Percentiles rank a stretch among this genome's conserved stretches.
Evolutionary conservation across 2,329 filamentous ascomycete species (phyloP).

Genomic region (Akanthomyces lecanii): DNA sequence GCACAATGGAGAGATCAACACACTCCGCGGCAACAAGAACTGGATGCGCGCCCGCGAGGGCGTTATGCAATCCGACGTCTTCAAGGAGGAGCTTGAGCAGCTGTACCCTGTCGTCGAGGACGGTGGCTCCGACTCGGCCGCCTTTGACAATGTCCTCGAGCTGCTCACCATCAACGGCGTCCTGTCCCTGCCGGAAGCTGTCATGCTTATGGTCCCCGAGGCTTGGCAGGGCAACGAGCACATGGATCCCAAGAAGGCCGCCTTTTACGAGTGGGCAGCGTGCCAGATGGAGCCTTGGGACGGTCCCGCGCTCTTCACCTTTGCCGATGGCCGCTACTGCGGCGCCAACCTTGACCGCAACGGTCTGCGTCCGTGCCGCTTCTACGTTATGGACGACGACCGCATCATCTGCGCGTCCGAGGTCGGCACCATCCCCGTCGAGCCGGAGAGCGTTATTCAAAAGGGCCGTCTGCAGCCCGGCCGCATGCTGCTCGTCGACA

Average conservation of each 20-base stretch:
- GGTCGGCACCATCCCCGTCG: slow-evolving; percentile 87
- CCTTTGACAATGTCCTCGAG: slow-evolving; percentile 95
- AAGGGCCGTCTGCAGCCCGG: slow-evolving; percentile 93
- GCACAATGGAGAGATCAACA: slow-evolving; percentile 99
- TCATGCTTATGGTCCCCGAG: slow-evolving; percentile 98
- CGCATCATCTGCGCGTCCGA: slow-evolving; percentile 96
- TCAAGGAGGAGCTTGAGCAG: slow-evolving; percentile 84
- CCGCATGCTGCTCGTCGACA: slow-evolving; percentile 94
- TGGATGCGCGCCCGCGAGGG: slow-evolving; percentile 98
- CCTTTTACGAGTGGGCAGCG: slow-evolving; percentile 97
- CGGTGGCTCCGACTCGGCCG: slow-evolving; percentile 92
- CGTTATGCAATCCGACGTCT: slow-evolving; percentile 87
- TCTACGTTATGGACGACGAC: slow-evolving; percentile 95
- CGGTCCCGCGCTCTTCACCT: slow-evolving; percentile 92
- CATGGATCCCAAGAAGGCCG: slow-evolving; percentile 93
- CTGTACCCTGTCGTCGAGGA: slow-evolving; percentile 96
- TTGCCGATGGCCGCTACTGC: slow-evolving; percentile 93
- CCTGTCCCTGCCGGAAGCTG: slow-evolving; percentile 87
- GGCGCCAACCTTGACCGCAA: slow-evolving; percentile 96
- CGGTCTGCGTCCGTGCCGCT: slow-evolving; percentile 89
- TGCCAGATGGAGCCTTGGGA: slow-evolving; percentile 99
- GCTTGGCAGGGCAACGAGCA: slow-evolving; percentile 91
- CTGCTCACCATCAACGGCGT: slow-evolving; percentile 93
- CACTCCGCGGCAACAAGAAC: slow-evolving; percentile 95
- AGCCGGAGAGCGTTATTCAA: slow-evolving; percentile 83